Evolutionary conservation across 345 rosid species (phyloP).

Genomic region (Salix udensis): DNA sequence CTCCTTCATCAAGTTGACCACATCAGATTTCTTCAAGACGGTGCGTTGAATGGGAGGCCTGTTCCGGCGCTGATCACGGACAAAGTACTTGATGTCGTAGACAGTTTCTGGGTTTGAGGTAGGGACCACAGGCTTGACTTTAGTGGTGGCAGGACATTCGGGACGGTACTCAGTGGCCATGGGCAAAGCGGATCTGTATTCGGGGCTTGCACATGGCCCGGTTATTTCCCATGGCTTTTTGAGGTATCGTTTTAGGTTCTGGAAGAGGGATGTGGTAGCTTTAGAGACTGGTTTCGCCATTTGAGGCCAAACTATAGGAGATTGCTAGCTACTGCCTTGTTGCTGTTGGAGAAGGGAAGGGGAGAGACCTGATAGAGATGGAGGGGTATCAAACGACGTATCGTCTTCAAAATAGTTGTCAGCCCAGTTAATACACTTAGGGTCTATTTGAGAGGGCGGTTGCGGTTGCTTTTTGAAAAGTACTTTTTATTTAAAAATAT

Average conservation of each 20-base stretch:
- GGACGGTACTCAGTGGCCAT: constrained; percentile 66
- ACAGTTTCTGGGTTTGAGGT: constrained; percentile 79
- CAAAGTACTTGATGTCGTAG: constrained; percentile 73
- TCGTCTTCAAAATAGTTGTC: not conserved
- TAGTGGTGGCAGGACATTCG: constrained; percentile 67
- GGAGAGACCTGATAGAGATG: not conserved
- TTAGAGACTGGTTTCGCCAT: constrained; percentile 64
- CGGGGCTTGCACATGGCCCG: constrained; percentile 88
- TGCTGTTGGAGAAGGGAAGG: not conserved
- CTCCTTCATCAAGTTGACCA: constrained; percentile 73
- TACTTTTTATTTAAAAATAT: too few relatives aligned
- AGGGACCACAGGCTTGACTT: constrained; percentile 56
- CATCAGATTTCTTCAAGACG: constrained; percentile 69
- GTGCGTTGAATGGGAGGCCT: constrained; percentile 73
- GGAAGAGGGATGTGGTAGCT: constrained; percentile 48
- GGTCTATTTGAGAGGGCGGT: too few relatives aligned
- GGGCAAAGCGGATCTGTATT: constrained; percentile 56
- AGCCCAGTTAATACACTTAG: not conserved
- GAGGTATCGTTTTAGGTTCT: constrained; percentile 59
- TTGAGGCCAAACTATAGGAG: not conserved
- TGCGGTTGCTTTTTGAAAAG: too few relatives aligned
- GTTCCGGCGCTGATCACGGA: constrained; percentile 83
- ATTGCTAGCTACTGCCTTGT: not conserved
- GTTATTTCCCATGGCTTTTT: constrained; percentile 97
- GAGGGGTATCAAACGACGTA: not conserved